phyloP scores from a whole-genome alignment of 2,329 filamentous ascomycete genomes.

The Nannizziopsis arthrosporioides region DNA sequence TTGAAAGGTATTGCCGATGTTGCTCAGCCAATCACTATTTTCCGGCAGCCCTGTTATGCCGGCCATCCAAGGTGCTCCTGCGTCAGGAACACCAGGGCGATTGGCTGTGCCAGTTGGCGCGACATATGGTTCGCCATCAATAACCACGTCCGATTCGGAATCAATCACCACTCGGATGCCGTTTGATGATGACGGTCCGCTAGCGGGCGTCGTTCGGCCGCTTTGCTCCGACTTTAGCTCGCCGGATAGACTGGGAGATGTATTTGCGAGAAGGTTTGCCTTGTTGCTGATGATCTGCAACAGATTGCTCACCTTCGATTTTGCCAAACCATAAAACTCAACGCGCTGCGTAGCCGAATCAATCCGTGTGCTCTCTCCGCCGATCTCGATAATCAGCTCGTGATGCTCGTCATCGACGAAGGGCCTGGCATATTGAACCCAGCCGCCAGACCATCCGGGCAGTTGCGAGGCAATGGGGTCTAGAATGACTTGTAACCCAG shows the following conservation, averaged over 20 bases:
- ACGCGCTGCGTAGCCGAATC: conserved; percentile 46
- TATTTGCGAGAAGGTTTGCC: conserved; percentile 52
- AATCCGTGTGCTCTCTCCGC: conserved; percentile 51
- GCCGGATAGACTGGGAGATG: conserved; percentile 54
- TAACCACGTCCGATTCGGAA: conserved; percentile 31
- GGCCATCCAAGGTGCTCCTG: neutral
- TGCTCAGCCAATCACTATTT: no score
- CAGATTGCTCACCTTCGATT: conserved; percentile 57
- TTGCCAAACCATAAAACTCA: conserved; percentile 62
- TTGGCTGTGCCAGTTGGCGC: neutral
- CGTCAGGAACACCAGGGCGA: neutral
- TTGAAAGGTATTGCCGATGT: no score
- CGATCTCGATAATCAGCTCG: conserved; percentile 72
- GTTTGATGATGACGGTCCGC: conserved; percentile 58
- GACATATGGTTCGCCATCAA: conserved; percentile 28
- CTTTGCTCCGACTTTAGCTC: conserved; percentile 35
- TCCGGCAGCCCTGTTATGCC: neutral
- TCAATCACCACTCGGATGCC: conserved; percentile 55
- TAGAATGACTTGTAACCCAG: conserved; percentile 56
- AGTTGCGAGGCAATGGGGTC: conserved; percentile 31
- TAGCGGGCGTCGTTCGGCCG: conserved; percentile 54
- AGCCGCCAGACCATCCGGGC: conserved; percentile 32
- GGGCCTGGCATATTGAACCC: conserved; percentile 71
- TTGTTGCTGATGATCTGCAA: conserved; percentile 74
- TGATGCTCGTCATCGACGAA: conserved; percentile 64